Evolutionary conservation across 352 stramenopile genomes (phyloP), one percentile per base, ranked within the genome.

Genomic region (Phytophthora cryptogea): DNA sequence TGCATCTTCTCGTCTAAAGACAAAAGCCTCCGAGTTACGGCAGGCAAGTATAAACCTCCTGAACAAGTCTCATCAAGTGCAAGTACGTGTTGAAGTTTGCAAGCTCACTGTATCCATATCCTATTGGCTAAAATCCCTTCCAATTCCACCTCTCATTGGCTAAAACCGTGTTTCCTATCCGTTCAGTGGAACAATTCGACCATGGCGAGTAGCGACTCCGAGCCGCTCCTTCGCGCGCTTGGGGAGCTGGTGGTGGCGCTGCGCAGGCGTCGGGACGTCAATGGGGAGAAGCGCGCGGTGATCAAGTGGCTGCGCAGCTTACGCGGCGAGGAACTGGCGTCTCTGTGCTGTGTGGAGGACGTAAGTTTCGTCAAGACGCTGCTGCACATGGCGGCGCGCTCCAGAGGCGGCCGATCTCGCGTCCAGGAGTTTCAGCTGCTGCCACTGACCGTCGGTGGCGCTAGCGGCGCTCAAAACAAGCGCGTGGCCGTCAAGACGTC

Each of bases 311-410:
- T 94, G 8, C 66, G 50, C 10, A 47, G 52, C 7, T 52, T 90
- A 4, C 70, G 52, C 3, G 39, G 72, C 0, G 50, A 63, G 31
- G 79, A 92, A 40, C 70, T 84, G 58, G 66, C 71, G 46, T 91
- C 86, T 41, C 58, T 94, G 27, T 82, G 71, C 49, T 80, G 73
- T 28, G 68, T 91, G 20, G 76, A 82, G 14, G 82, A 94, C 41
- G 72, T 63, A 5, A 65, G 72, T 5, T 92, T 94, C 53, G 86
- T 93, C 32, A 92, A 92, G 62, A 91, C 84, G 11, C 54, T 93
- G 46, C 65, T 94, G 58, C 70, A 76, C 41, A 93, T 94, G 82
- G 74, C 63, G 28, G 59, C 68, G 51, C 53, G 39, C 36, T 71
- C 64, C 14, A 52, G 45, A 58, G 35, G 41, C 39, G 17, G 41